phyloP scores from a whole-genome alignment of 805 yeast genomes.

The Kazachstania martiniae region DNA sequence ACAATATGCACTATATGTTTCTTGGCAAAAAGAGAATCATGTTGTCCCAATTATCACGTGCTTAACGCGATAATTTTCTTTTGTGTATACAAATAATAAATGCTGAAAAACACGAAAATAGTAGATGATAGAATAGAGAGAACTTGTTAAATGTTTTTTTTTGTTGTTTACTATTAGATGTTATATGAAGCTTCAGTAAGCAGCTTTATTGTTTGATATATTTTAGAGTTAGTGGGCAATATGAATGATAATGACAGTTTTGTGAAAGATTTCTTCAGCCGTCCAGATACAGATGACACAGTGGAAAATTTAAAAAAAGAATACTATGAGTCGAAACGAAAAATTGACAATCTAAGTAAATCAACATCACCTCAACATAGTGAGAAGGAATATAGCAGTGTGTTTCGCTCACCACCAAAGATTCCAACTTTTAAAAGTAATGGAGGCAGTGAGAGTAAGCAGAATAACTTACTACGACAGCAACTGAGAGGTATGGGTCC shows the following conservation, averaged over 20 bases:
- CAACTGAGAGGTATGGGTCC: slow-evolving; percentile 4
- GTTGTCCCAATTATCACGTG: no score
- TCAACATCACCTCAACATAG: slow-evolving; percentile 1
- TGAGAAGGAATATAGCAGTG: neutral
- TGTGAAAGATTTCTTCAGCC: slow-evolving; percentile 10
- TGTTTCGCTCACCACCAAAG: neutral
- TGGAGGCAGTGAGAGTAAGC: neutral
- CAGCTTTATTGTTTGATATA: no score
- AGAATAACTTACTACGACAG: slow-evolving; percentile 1
- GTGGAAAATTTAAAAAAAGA: slow-evolving; percentile 21
- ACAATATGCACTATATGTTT: no score
- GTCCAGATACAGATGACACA: slow-evolving; percentile 24
- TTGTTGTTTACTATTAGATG: no score
- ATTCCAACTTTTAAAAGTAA: neutral
- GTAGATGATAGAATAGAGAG: no score
- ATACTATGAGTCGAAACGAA: slow-evolving; percentile 20
- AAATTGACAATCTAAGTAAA: slow-evolving; percentile 4
- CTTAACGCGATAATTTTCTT: no score
- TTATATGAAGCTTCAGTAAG: no score
- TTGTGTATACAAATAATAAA: no score
- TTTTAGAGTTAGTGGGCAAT: no score
- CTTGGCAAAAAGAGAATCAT: no score
- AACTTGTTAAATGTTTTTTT: no score
- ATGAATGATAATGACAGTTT: slow-evolving; percentile 2
- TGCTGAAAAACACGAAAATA: no score